Base-by-base conservation (phyloP, 306 rosid species). In the Ochetophila trinervis region DNA sequence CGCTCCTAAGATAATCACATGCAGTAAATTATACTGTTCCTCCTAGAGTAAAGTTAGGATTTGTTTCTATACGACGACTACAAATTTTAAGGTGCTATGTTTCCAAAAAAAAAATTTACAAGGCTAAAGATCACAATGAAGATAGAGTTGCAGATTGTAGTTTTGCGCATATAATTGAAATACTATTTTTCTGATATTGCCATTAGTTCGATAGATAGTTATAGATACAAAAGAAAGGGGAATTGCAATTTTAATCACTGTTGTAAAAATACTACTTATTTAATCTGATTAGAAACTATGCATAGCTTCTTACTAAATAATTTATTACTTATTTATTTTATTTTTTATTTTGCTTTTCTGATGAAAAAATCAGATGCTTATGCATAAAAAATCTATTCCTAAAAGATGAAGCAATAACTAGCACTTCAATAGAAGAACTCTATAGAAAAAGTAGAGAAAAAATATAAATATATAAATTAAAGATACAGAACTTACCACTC, bases 401-500 rank as follows among this genome's bases (percentile, higher is more conserved):
- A 12, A 40, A 40, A 40, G 45, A 40, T 2, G 8, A 40, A 40
- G 45, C 15, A 40, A 40, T 40, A 40, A 40, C 45, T 10, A 40
- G 14, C 45, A 40, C 15, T 40, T 40, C 12, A 8, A 6, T 48
- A 67, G 21, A 20, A 18, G n/a, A n/a, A n/a, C 0, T 16, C 3
- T 36, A 66, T 53, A 37, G 42, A 36, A 36, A 36, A 36, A 10
- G 8, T 6, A 6, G 54, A n/a, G n/a, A n/a, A n/a, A n/a, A 50
- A 50, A 50, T 5, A 6, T 9, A 51, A 7, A 18, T 5, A 23
- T 23, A 62, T 62, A 12, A 5, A 14, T 17, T 5, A 35, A 6
- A 72, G 44, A 35, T 30, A 52, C n/a, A 57, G 69, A 58, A 72
- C 95, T 78, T 64, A 90, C 99, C 74, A 94, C 99, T 76, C 99